Evolutionary conservation across 495 filamentous ascomycete species (phyloP).

Genomic region (Daldinia grandis): DNA sequence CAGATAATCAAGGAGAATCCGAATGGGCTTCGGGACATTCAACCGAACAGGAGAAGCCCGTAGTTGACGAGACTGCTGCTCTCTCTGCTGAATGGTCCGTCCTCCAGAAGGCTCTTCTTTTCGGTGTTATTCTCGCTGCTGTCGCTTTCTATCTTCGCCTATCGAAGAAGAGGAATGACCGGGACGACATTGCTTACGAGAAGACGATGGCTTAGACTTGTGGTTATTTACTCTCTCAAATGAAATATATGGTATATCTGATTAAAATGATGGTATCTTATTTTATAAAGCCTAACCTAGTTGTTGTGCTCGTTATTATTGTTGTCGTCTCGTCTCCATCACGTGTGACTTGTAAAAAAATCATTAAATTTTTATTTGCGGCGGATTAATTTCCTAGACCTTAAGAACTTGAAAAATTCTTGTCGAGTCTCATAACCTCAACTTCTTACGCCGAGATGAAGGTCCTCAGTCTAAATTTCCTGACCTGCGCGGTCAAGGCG

Average conservation of each 20-base stretch:
- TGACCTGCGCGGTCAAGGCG: constrained; percentile 92
- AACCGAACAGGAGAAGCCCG: constrained; percentile 33
- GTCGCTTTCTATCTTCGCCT: constrained; percentile 48
- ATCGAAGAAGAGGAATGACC: constrained; percentile 31
- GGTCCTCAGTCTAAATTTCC: constrained; percentile 93
- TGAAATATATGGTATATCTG: constrained; percentile 16
- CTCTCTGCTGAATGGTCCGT: constrained; percentile 45
- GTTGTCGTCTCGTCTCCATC: constrained; percentile 19
- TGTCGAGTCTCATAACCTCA: constrained; percentile 1
- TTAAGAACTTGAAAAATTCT: constrained; percentile 12
- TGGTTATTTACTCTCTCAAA: constrained; percentile 14
- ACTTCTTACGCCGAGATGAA: constrained; percentile 73
- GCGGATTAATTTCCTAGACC: constrained; percentile 3
- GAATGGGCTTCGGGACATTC: constrained; percentile 44
- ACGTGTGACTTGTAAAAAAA: constrained; percentile 34
- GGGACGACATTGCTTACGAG: constrained; percentile 32
- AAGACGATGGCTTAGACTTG: constrained; percentile 41
- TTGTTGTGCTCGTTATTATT: constrained; percentile 9
- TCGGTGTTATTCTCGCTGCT: constrained; percentile 49
- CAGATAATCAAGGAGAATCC: constrained; percentile 41
- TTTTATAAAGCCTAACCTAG: background rate
- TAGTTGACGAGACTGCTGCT: constrained; percentile 22
- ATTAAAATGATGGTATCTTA: background rate
- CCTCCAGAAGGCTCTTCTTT: constrained; percentile 50
- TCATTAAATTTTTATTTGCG: constrained; percentile 25